Evolutionary conservation across 805 yeast genomes (phyloP).

Genomic region (Candida orba): DNA sequence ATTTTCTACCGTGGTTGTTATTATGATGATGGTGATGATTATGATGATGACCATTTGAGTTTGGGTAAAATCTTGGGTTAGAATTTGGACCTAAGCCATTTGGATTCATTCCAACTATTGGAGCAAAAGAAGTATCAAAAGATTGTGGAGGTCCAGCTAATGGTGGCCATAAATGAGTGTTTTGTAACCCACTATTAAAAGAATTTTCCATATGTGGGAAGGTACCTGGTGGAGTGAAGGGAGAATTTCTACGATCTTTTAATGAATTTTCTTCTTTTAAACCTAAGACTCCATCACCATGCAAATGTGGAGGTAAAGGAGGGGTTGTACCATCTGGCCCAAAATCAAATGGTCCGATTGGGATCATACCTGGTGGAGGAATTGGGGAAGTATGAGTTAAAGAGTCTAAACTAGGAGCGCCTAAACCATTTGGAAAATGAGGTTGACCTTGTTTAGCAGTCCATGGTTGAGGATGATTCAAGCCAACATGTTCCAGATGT

Average conservation of each 20-base stretch:
- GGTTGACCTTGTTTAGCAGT: slow-evolving; percentile 17
- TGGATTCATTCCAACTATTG: slow-evolving; percentile 6
- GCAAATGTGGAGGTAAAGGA: slow-evolving; percentile 12
- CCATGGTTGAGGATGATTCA: slow-evolving; percentile 16
- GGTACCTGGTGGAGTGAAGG: slow-evolving; percentile 8
- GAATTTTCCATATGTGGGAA: slow-evolving; percentile 3
- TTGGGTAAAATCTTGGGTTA: slow-evolving; percentile 13
- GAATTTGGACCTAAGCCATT: slow-evolving; percentile 10
- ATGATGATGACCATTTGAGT: slow-evolving; percentile 7
- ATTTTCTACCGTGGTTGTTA: slow-evolving; percentile 15
- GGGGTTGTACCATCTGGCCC: slow-evolving; percentile 20
- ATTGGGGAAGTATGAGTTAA: slow-evolving; percentile 19
- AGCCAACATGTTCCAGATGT: slow-evolving; percentile 3
- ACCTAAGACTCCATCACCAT: slow-evolving; percentile 9
- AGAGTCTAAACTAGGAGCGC: slow-evolving; percentile 11
- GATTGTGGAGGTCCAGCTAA: slow-evolving; percentile 16
- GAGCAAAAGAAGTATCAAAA: slow-evolving; percentile 9
- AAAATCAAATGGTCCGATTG: slow-evolving; percentile 20
- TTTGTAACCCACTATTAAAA: slow-evolving; percentile 11
- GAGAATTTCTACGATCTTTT: slow-evolving; percentile 6
- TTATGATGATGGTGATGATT: slow-evolving; percentile 10
- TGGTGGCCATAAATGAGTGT: slow-evolving; percentile 21
- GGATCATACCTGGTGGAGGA: slow-evolving; percentile 22
- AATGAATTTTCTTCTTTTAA: slow-evolving; percentile 10
- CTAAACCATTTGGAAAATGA: slow-evolving; percentile 12